Percentiles rank a stretch among this genome's conserved stretches.
Evolutionary conservation across 1,284 basidiomycete species (phyloP).

Genomic region (Puccinia triticina): DNA sequence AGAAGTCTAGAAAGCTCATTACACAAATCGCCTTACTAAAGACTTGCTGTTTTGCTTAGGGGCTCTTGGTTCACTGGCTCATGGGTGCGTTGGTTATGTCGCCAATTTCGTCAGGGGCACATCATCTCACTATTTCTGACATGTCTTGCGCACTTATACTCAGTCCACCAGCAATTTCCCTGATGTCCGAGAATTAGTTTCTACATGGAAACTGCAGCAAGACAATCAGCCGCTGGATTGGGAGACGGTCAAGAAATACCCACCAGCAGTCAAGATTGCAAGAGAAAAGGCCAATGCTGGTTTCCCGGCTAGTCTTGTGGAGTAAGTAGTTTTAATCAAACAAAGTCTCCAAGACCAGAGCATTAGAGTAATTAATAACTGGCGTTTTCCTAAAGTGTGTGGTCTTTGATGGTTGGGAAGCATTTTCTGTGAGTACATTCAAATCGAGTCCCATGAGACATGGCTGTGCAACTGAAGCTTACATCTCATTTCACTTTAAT

Average conservation of each 20-base stretch:
- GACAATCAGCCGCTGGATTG: constrained; percentile 46
- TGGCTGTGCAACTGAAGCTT: neutral
- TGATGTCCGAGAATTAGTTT: constrained; percentile 23
- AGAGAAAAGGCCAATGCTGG: constrained; percentile 46
- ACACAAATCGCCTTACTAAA: neutral
- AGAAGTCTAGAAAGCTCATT: neutral
- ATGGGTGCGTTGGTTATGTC: constrained; percentile 25
- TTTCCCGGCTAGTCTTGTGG: constrained; percentile 48
- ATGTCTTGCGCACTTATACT: neutral
- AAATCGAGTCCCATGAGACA: neutral
- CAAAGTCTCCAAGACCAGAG: no score
- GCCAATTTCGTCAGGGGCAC: neutral
- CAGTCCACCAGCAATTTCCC: constrained; percentile 46
- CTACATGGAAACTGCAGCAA: constrained; percentile 34
- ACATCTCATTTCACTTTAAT: neutral
- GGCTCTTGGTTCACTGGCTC: constrained; percentile 50
- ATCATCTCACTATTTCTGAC: neutral
- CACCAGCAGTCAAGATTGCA: constrained; percentile 40
- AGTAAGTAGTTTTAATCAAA: neutral
- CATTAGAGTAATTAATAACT: no score
- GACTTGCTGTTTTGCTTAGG: constrained; percentile 5
- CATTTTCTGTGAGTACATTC: constrained; percentile 36
- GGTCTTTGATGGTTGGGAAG: constrained; percentile 48
- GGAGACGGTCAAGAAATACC: constrained; percentile 49
- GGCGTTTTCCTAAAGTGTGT: constrained; percentile 23